Base-by-base conservation (phyloP, 1,284 basidiomycete species). In the Cryptococcus hybrid region DNA sequence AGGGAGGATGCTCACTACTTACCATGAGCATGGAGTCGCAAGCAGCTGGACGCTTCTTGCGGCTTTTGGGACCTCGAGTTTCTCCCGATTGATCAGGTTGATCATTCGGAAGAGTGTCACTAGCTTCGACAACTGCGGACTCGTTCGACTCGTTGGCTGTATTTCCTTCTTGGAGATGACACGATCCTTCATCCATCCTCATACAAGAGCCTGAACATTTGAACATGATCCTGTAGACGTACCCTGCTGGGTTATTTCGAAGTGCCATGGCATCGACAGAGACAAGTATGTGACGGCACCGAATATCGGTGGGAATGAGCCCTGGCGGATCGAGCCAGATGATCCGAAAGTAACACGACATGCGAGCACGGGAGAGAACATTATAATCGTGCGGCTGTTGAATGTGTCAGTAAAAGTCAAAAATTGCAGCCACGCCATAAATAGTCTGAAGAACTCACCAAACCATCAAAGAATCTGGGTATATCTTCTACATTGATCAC, bases 231-330 rank as follows among this genome's bases (percentile, higher is more conserved):
- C 50, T 30, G 34, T 40, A 43, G 39, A 51, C 39, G 34, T 42
- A 51, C 15, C 50, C 50, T 11, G 38, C 34, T 13, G 50, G 50
- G 34, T 51, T 40, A 39, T 51, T 34, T 13, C 50, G 50, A 3
- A 51, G 50, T 18, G 50, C 50, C 15, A 39, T 42, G 36, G 1
- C n/a, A 18, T 51, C 39, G 3, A 51, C 50, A 11, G 13, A 42
- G 18, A 51, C 50, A 7, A 18, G 13, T 13, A 51, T 51, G n/a
- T 51, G 50, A 0, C 50, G 50, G 11, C 37, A 51, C 11, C 50
- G 50, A 24, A 51, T 51, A 18, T 51, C 50, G n/a, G 50, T 51
- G n/a, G 50, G 50, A 7, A 51, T 39, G 8, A 51, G 50, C 37
- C 50, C 50, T 30, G 50, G 50, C 9, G 50, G 50, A 38, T 51